Percentiles rank a stretch among this genome's conserved stretches.
Evolutionary conservation across 2,329 filamentous ascomycete species (phyloP).

Genomic region (Fusarium penzigii): DNA sequence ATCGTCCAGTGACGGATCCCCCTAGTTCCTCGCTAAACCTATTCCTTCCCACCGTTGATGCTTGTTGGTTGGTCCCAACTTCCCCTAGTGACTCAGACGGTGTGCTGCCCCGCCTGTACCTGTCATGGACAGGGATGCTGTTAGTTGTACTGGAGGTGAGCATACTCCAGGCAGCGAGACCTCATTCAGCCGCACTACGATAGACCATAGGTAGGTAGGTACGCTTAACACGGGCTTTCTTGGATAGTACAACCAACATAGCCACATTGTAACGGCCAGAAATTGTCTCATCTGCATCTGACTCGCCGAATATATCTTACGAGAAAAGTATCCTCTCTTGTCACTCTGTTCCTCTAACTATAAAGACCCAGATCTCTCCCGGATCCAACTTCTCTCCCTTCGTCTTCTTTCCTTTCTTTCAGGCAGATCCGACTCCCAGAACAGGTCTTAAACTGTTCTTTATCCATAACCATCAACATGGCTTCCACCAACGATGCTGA

Average conservation of each 20-base stretch:
- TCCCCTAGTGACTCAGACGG: background rate
- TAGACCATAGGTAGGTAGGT: too few relatives aligned
- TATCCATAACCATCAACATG: constrained; percentile 18
- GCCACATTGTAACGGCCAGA: too few relatives aligned
- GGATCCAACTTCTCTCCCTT: too few relatives aligned
- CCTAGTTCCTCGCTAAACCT: background rate
- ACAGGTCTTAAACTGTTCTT: background rate
- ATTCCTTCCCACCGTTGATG: background rate
- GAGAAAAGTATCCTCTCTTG: too few relatives aligned
- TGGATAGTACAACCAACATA: too few relatives aligned
- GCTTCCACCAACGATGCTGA: constrained; percentile 19
- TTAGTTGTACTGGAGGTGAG: too few relatives aligned
- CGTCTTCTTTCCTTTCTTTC: background rate
- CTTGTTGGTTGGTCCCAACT: background rate
- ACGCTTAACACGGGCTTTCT: too few relatives aligned
- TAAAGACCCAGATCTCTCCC: too few relatives aligned
- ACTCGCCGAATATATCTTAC: too few relatives aligned
- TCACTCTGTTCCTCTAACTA: too few relatives aligned
- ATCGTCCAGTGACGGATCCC: background rate
- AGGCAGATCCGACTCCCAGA: background rate
- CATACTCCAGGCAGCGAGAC: background rate
- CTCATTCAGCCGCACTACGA: background rate
- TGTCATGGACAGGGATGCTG: background rate
- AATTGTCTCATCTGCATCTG: too few relatives aligned
- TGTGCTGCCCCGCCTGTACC: background rate